A percentile compares a stretch with the other conserved stretches of the same genome.
Conservation (phyloP, 2,329 filamentous ascomycete genomes). For the Penicillium sp. region DNA sequence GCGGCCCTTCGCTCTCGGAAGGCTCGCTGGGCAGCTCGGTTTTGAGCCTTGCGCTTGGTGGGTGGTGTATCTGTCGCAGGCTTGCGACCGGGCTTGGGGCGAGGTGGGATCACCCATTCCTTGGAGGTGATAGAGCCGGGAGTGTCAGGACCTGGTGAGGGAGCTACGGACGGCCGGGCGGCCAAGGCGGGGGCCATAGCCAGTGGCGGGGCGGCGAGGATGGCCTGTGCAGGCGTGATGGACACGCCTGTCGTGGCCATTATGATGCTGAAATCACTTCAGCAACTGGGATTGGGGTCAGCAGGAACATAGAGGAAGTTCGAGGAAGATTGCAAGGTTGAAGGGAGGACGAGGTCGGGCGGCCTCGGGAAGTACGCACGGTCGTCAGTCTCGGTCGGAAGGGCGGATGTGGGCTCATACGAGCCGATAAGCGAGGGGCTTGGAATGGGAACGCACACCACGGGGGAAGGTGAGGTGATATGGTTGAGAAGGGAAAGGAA, state of each 20-base stretch:
- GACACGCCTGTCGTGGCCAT: conserved; percentile 50
- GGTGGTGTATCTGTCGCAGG: conserved; percentile 90
- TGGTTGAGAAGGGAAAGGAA: neutral
- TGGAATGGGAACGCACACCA: conserved; percentile 12
- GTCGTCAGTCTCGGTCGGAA: conserved; percentile 42
- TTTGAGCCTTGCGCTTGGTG: conserved; percentile 93
- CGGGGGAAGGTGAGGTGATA: neutral
- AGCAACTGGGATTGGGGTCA: conserved; percentile 32
- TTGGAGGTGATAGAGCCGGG: conserved; percentile 71
- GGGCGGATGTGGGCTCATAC: conserved; percentile 44
- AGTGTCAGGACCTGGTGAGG: conserved; percentile 46
- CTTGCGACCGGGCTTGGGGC: conserved; percentile 90
- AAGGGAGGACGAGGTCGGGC: conserved; percentile 27
- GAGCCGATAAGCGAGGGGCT: conserved; percentile 40
- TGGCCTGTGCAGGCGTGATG: conserved; percentile 46
- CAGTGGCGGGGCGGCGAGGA: conserved; percentile 35
- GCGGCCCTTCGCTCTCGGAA: conserved; percentile 88
- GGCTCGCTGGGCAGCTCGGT: conserved; percentile 86
- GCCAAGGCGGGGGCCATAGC: conserved; percentile 47
- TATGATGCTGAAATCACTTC: conserved; percentile 27
- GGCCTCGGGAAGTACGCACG: conserved; percentile 33
- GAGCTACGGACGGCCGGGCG: conserved; percentile 47
- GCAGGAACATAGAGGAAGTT: conserved; percentile 19
- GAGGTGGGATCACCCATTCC: conserved; percentile 84
- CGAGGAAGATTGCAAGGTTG: neutral